Conservation (phyloP, 2,329 filamentous ascomycete species). For the Pyrenochaeta sp. region DNA sequence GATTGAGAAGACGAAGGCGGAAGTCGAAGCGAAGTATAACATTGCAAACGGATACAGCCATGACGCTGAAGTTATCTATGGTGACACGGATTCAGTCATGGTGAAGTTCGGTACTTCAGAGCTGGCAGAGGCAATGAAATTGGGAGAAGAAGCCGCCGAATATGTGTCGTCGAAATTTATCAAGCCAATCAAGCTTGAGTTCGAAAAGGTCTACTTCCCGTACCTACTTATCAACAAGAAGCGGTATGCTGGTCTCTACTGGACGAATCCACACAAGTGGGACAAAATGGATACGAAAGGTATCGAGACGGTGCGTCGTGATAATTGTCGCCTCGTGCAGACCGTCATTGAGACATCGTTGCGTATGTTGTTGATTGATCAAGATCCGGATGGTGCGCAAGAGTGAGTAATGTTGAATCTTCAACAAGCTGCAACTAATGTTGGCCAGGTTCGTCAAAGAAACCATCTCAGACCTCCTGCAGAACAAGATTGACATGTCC, state of each 20-base stretch:
- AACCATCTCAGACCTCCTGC: slow-evolving; percentile 91
- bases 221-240: slow-evolving; percentile 99
- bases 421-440: slow-evolving; percentile 49
- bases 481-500: slow-evolving; percentile 99
- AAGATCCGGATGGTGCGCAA: slow-evolving; percentile 88
- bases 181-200: slow-evolving; percentile 98
- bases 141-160: slow-evolving; percentile 90
- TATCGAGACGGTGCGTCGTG: slow-evolving; percentile 96
- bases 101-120: slow-evolving; percentile 96
- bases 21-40: slow-evolving; percentile 88
- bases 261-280: slow-evolving; percentile 92
- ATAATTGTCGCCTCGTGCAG: slow-evolving; percentile 95
- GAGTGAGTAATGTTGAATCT: slow-evolving; percentile 69
- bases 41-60: slow-evolving; percentile 95
- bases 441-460: slow-evolving; percentile 85
- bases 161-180: slow-evolving; percentile 92
- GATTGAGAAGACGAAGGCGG: slow-evolving; percentile 98
- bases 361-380: slow-evolving; percentile 93
- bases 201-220: slow-evolving; percentile 98
- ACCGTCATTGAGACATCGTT: slow-evolving; percentile 97
- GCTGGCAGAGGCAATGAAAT: slow-evolving; percentile 86
- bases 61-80: slow-evolving; percentile 96
- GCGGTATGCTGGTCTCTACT: slow-evolving; percentile 96
- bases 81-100: slow-evolving; percentile 99
- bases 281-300: slow-evolving; percentile 99